Evolutionary conservation across 2,329 filamentous ascomycete genomes (phyloP).

Genomic region (Hymenoscyphus fructigenus): DNA sequence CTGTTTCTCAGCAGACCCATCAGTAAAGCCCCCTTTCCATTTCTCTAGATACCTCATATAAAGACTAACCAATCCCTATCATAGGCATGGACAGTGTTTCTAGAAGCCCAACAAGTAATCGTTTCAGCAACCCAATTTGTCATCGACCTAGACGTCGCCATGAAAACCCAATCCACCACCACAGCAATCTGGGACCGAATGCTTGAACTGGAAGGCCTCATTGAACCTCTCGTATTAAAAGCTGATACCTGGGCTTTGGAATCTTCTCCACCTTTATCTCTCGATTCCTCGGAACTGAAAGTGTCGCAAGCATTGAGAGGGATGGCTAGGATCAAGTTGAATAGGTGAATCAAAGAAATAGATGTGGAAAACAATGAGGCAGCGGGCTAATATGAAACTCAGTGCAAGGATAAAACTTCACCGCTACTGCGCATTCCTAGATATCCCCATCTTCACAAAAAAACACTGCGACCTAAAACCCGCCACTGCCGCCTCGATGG

Average conservation of each 20-base stretch:
- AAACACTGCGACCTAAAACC: constrained; percentile 49
- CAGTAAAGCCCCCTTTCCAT: constrained; percentile 30
- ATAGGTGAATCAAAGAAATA: constrained; percentile 39
- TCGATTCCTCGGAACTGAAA: constrained; percentile 39
- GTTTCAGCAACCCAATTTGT: constrained; percentile 48
- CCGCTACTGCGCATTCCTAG: constrained; percentile 51
- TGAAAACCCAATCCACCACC: constrained; percentile 42
- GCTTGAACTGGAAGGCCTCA: constrained; percentile 28
- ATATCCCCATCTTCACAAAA: constrained; percentile 48
- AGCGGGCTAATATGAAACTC: not conserved
- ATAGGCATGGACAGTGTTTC: constrained; percentile 42
- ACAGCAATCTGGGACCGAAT: constrained; percentile 39
- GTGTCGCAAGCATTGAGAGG: constrained; percentile 45
- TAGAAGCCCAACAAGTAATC: constrained; percentile 50
- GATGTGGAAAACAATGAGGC: not conserved
- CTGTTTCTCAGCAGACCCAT: constrained; percentile 42
- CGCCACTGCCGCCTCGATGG: not conserved
- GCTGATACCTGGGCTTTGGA: constrained; percentile 30
- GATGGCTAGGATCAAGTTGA: constrained; percentile 51
- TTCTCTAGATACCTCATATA: not conserved
- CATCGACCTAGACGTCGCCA: constrained; percentile 46
- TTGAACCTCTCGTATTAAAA: constrained; percentile 27
- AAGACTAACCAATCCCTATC: not conserved
- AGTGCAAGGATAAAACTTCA: constrained; percentile 53
- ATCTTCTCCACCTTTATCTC: constrained; percentile 38